Conservation (phyloP, 2,329 filamentous ascomycete genomes). For the Pseudocercospora macadamiae region DNA sequence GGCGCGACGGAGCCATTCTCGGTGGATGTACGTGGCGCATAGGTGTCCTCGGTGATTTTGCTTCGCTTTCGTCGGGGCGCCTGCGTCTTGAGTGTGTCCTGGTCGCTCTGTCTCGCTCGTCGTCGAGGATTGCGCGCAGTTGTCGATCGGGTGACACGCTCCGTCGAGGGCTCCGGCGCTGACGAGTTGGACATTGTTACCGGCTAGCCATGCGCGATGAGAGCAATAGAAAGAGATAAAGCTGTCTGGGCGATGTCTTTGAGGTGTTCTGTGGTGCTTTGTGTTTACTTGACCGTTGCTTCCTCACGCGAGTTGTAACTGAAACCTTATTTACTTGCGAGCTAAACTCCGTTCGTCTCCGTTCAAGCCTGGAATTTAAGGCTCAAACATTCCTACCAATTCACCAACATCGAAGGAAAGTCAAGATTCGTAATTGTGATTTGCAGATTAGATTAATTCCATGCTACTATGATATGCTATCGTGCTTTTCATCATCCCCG, state of each 20-base stretch:
- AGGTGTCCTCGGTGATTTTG: slow-evolving; percentile 49
- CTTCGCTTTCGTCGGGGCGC: slow-evolving; percentile 52
- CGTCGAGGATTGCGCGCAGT: slow-evolving; percentile 49
- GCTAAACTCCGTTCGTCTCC: no score
- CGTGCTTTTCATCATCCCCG: background rate
- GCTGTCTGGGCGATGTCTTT: background rate
- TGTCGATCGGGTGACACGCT: slow-evolving; percentile 37
- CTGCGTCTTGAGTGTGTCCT: slow-evolving; percentile 43
- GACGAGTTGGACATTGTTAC: slow-evolving; percentile 6
- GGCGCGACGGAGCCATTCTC: slow-evolving; percentile 16
- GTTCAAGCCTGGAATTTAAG: no score
- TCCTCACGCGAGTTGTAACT: background rate
- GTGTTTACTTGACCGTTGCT: background rate
- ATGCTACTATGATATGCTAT: background rate
- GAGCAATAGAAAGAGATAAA: background rate
- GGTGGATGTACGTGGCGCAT: slow-evolving; percentile 31
- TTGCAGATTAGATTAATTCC: background rate
- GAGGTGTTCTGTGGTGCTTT: background rate
- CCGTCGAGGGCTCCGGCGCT: slow-evolving; percentile 26
- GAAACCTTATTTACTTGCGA: no score
- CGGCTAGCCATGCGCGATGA: background rate
- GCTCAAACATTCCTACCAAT: no score
- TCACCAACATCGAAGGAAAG: no score
- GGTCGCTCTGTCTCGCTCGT: slow-evolving; percentile 49
- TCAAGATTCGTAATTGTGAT: no score